Evolutionary conservation across 352 stramenopile genomes (phyloP).

Genomic region (Saprolegnia diclina): DNA sequence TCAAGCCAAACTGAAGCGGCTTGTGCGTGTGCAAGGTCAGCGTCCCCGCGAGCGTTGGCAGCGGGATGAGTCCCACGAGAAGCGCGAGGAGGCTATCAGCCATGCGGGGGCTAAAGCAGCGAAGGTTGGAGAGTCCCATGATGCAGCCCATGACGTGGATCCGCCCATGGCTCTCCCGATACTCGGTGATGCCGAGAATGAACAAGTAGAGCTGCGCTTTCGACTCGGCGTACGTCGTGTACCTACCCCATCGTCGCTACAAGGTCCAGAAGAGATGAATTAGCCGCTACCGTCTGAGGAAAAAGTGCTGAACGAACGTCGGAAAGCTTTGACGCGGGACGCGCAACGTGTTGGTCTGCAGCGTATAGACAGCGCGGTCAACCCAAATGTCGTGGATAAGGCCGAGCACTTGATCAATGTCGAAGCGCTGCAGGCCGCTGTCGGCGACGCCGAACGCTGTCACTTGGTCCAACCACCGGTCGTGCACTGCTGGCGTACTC

Average conservation of each 20-base stretch:
- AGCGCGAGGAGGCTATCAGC: slow-evolving; percentile 11
- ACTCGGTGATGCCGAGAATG: slow-evolving; percentile 9
- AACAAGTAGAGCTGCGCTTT: slow-evolving; percentile 23
- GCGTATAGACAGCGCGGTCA: background rate
- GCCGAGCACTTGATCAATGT: background rate
- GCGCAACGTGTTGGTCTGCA: slow-evolving; percentile 1
- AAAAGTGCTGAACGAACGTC: slow-evolving; percentile 4
- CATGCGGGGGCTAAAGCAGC: slow-evolving; percentile 1
- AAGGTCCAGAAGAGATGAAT: too few relatives aligned
- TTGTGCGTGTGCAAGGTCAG: background rate
- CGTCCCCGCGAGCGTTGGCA: slow-evolving; percentile 9
- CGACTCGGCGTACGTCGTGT: background rate
- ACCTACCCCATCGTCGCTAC: background rate
- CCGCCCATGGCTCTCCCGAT: background rate
- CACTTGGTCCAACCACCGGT: slow-evolving; percentile 12
- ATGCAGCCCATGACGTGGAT: slow-evolving; percentile 17
- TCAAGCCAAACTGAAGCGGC: slow-evolving; percentile 1
- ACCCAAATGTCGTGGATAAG: slow-evolving; percentile 6
- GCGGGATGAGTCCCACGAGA: slow-evolving; percentile 12
- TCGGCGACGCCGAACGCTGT: background rate
- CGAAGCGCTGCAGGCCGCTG: background rate
- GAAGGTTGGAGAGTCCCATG: slow-evolving; percentile 1
- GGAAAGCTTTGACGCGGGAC: slow-evolving; percentile 21
- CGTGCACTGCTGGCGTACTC: slow-evolving; percentile 2
- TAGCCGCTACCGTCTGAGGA: slow-evolving; percentile 12